These are phyloP conservation scores for Geotrichum europaeum DNA, from an alignment of 1,139 yeast genomes.

Conservation along the genomic window DNA sequence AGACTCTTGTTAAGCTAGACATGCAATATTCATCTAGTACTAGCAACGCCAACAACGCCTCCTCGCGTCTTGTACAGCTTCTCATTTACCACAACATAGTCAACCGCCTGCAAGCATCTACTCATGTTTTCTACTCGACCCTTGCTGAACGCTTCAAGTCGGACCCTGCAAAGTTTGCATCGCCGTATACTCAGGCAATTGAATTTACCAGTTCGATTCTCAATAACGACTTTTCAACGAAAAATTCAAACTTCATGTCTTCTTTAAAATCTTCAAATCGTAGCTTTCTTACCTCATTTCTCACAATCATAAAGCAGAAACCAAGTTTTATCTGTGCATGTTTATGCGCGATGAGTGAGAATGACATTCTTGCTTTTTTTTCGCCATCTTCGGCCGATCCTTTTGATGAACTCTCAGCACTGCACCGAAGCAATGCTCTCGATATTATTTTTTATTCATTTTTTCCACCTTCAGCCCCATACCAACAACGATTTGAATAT, in stretches of 20 bases:
- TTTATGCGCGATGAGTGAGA: conserved; percentile 26
- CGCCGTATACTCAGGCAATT: conserved; percentile 25
- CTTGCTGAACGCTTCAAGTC: conserved; percentile 20
- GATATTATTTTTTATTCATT: conserved; percentile 32
- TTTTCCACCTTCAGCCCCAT: conserved; percentile 27
- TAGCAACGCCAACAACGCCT: conserved; percentile 20
- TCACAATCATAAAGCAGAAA: conserved; percentile 33
- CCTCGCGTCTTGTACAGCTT: conserved; percentile 23
- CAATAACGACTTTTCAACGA: conserved; percentile 20
- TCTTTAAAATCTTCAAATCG: conserved; percentile 25
- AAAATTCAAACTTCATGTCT: conserved; percentile 22
- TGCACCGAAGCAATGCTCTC: conserved; percentile 29
- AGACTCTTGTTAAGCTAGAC: conserved; percentile 24
- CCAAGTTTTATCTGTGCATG: conserved; percentile 35
- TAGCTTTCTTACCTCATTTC: conserved; percentile 31
- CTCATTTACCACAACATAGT: conserved; percentile 25
- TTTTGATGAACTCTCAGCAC: conserved; percentile 27
- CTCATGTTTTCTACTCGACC: conserved; percentile 19
- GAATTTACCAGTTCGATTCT: conserved; percentile 26
- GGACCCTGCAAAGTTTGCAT: conserved; percentile 25
- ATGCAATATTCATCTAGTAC: conserved; percentile 20
- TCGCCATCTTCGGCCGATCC: conserved; percentile 21
- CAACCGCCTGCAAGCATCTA: conserved; percentile 24
- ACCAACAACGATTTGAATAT: conserved; percentile 28
- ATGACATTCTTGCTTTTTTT: conserved; percentile 27